A percentile compares a stretch with the other conserved stretches of the same genome.
Evolutionary conservation across 2,329 filamentous ascomycete genomes (phyloP).

Genomic region (Fonsecaea monophora): DNA sequence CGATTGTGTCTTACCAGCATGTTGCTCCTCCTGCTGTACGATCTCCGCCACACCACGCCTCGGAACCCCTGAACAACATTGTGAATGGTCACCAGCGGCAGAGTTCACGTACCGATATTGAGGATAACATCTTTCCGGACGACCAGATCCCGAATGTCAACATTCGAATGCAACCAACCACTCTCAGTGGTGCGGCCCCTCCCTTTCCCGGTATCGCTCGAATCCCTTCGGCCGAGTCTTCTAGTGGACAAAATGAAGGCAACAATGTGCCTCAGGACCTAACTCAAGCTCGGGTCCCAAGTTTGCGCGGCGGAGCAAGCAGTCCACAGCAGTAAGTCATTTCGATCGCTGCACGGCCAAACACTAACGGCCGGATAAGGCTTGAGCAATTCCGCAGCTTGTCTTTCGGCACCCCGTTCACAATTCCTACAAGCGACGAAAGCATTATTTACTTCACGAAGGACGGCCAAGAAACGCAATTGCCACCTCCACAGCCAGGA

Average conservation of each 20-base stretch:
- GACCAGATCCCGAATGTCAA: constrained; percentile 39
- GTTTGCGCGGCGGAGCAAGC: constrained; percentile 36
- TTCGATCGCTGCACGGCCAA: constrained; percentile 7
- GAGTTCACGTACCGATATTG: constrained; percentile 32
- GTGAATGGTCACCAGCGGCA: constrained; percentile 36
- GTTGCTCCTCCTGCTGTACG: constrained; percentile 11
- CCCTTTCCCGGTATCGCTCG: constrained; percentile 19
- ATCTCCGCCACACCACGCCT: constrained; percentile 21
- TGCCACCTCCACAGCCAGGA: constrained; percentile 39
- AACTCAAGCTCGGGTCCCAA: constrained; percentile 26
- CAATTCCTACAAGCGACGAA: constrained; percentile 23
- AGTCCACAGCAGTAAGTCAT: constrained; percentile 39
- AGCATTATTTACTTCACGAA: constrained; percentile 38
- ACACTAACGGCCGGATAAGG: constrained; percentile 27
- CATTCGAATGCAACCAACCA: constrained; percentile 38
- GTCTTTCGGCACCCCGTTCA: constrained; percentile 32
- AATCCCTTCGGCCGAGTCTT: constrained; percentile 16
- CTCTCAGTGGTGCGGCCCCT: constrained; percentile 19
- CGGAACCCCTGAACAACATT: constrained; percentile 16
- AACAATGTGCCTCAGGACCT: constrained; percentile 8
- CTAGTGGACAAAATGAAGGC: constrained; percentile 13
- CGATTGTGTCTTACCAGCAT: constrained; percentile 14
- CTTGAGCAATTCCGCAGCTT: constrained; percentile 30
- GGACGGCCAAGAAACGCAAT: constrained; percentile 35
- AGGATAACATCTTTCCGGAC: constrained; percentile 39